Evolutionary conservation across 805 yeast genomes (phyloP).

Genomic region (Myxozyma udenii): DNA sequence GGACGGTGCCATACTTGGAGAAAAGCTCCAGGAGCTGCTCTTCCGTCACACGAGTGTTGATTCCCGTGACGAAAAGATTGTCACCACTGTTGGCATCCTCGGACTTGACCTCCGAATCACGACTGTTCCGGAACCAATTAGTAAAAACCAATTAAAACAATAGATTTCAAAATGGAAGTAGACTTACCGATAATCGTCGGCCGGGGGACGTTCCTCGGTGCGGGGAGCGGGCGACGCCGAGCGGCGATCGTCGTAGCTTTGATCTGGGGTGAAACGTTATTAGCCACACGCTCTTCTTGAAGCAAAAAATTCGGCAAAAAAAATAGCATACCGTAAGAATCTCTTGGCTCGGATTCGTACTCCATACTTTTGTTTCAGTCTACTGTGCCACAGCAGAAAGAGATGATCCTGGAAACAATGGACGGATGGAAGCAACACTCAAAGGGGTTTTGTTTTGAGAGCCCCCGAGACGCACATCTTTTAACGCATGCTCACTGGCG

Average conservation of each 20-base stretch:
- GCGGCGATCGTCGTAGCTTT: slow-evolving; percentile 23
- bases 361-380: slow-evolving; percentile 23
- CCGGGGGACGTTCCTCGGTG: background rate
- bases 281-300: too few species aligned
- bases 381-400: too few species aligned
- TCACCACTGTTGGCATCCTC: slow-evolving; percentile 36
- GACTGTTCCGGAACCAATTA: too few species aligned
- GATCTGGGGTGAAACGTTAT: slow-evolving; percentile 11
- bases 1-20: slow-evolving; percentile 36
- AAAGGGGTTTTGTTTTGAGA: too few species aligned
- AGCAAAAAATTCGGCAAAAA: background rate
- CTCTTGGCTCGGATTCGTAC: slow-evolving; percentile 23
- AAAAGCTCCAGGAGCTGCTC: slow-evolving; percentile 36
- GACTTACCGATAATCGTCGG: slow-evolving; percentile 3
- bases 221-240: slow-evolving; percentile 14
- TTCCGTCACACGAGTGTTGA: slow-evolving; percentile 37
- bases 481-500: too few species aligned
- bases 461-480: too few species aligned
- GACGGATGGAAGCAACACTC: too few species aligned
- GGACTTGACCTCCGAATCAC: slow-evolving; percentile 1
- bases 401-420: too few species aligned
- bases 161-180: background rate
- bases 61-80: slow-evolving; percentile 40
- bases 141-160: too few species aligned
- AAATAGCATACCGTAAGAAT: slow-evolving; percentile 17